Conservation (phyloP, 2,329 filamentous ascomycete genomes). For the Arthrobotrys entomopaga region DNA sequence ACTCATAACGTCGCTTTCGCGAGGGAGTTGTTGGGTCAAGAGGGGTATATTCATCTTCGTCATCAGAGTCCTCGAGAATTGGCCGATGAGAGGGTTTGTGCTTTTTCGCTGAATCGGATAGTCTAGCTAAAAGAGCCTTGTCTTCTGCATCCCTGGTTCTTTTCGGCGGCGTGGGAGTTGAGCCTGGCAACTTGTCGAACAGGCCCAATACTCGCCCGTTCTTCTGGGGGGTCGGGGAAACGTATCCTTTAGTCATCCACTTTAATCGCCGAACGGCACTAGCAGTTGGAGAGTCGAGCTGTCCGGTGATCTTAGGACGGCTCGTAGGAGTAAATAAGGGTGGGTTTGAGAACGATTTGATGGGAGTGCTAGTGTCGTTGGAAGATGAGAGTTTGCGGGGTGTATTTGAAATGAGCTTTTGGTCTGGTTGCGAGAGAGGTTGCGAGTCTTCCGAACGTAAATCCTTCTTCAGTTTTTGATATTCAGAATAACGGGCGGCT, state of each 20-base stretch:
- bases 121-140: slow-evolving; percentile 15
- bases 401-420: not conserved
- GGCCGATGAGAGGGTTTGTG: slow-evolving; percentile 5
- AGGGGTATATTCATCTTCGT: slow-evolving; percentile 34
- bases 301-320: slow-evolving; percentile 25
- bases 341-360: slow-evolving; percentile 39
- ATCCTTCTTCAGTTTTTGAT: slow-evolving; percentile 45
- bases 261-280: slow-evolving; percentile 37
- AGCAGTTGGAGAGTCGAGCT: slow-evolving; percentile 29
- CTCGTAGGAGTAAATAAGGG: slow-evolving; percentile 40
- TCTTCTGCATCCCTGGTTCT: slow-evolving; percentile 31
- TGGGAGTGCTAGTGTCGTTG: slow-evolving; percentile 15
- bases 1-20: slow-evolving; percentile 49
- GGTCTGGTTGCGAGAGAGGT: slow-evolving; percentile 4
- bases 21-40: slow-evolving; percentile 49
- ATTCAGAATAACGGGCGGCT: slow-evolving; percentile 52
- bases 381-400: slow-evolving; percentile 16
- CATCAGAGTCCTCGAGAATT: slow-evolving; percentile 24
- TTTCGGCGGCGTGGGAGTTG: slow-evolving; percentile 40
- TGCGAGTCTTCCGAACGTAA: slow-evolving; percentile 21
- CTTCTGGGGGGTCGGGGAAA: slow-evolving; percentile 49
- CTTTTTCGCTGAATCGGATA: slow-evolving; percentile 36
- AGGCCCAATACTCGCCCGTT: slow-evolving; percentile 46
- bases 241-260: slow-evolving; percentile 53
- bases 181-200: slow-evolving; percentile 42